Conservation (phyloP, 202 grass and related monocot genomes). For the Dendrocalamus latiflorus region DNA sequence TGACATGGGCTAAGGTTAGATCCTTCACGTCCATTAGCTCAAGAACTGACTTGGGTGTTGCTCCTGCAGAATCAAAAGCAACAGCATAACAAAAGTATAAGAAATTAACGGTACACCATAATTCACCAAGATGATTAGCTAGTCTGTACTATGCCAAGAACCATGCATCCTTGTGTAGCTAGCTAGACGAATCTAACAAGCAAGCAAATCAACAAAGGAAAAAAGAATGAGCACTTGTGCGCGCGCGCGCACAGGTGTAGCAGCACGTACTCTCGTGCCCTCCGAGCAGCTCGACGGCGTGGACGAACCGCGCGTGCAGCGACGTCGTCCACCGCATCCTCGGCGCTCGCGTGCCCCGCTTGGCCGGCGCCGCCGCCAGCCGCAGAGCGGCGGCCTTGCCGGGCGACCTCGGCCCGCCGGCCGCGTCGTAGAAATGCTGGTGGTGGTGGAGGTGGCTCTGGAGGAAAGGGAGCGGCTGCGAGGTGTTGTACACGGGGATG, state of each 20-base stretch:
- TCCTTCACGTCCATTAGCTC: slow-evolving; percentile 98
- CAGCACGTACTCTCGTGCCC: slow-evolving; percentile 72
- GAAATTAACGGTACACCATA: background rate
- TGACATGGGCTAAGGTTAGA: slow-evolving; percentile 95
- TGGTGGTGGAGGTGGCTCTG: slow-evolving; percentile 46
- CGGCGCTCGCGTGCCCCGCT: slow-evolving; percentile 50
- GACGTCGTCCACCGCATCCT: slow-evolving; percentile 93
- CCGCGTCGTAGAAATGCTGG: slow-evolving; percentile 41
- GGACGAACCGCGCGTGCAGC: slow-evolving; percentile 81
- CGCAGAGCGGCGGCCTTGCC: slow-evolving; percentile 40
- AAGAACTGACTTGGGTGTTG: slow-evolving; percentile 90
- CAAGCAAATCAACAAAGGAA: background rate
- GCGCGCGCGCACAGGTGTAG: background rate
- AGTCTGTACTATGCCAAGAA: background rate
- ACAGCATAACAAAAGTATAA: background rate
- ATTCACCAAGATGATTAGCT: background rate
- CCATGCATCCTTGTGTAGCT: background rate
- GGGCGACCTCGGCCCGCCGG: slow-evolving; percentile 31
- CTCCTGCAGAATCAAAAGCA: slow-evolving; percentile 37
- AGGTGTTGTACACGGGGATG: slow-evolving; percentile 73
- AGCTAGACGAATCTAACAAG: background rate
- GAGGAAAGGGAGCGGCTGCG: slow-evolving; percentile 50
- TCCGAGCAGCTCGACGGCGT: slow-evolving; percentile 81
- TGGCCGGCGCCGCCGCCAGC: slow-evolving; percentile 44
- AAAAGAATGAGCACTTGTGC: background rate